Base-by-base conservation (phyloP, 768 basidiomycete genomes). In the Paxillus involutus region DNA sequence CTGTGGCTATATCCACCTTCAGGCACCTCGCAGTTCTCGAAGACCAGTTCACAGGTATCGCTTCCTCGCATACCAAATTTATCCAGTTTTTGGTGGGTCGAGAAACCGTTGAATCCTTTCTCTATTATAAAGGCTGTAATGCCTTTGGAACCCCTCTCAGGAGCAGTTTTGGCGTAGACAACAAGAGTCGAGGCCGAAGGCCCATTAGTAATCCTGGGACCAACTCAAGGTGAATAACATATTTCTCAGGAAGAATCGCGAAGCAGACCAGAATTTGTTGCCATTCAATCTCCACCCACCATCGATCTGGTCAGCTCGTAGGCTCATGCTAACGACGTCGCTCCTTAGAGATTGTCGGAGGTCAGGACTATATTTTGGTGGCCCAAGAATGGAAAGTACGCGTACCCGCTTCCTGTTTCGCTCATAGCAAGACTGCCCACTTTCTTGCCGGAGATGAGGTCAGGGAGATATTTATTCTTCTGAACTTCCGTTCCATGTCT, bases 51-150 rank as follows among this genome's bases (percentile, higher is more conserved):
- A 59, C 92, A 93, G 3, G 95, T 98, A 62, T 97, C 94, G 55
- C 90, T 92, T 37, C 95, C 95, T 61, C 95, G 77, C 95, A 98
- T 98, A 1, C 95, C 95, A 64, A 97, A 86, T 69, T 98, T 98
- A 70, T 98, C 95, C 19, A 98, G 77, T 63, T 95, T 94, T 55
- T 88, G 91, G 60, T 89, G 88, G 0, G 91, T 89, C 6, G 91
- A 92, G 71, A 95, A 95, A 1, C 93, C 95, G 41, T 80, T 70
- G 68, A 89, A 93, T 7, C 74, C 85, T 43, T 82, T 87, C 73
- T 96, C 93, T 57, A 98, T 77, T 59, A 97, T 85, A 70, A 97
- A 97, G 0, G 94, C 83, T 0, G 94, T 96, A 58, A 97, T 93
- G 19, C 94, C 93, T 66, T 89, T 94, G 16, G 90, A 88, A 14